A percentile compares a stretch with the other conserved stretches of the same genome.
Evolutionary conservation across 2,329 filamentous ascomycete species (phyloP).

Genomic region (Fusarium incarnatum): DNA sequence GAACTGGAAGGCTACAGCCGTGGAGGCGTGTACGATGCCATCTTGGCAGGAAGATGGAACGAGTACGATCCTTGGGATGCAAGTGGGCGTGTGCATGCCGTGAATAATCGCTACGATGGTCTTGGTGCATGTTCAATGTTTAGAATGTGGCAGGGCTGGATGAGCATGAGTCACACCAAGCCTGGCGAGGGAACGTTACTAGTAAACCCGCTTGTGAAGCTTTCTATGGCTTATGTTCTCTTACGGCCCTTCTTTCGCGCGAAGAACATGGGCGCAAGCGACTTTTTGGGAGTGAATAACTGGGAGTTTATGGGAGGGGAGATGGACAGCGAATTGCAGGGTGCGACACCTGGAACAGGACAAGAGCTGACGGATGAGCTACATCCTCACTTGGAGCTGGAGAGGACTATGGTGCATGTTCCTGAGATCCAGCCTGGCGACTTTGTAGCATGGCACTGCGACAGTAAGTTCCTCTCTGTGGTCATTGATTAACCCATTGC

Average conservation of each 20-base stretch:
- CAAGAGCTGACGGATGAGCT: slow-evolving; percentile 76
- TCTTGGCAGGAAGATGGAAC: slow-evolving; percentile 84
- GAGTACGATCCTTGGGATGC: slow-evolving; percentile 86
- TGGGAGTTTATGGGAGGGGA: slow-evolving; percentile 66
- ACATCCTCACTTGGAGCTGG: slow-evolving; percentile 78
- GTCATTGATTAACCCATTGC: background rate
- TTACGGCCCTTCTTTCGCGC: slow-evolving; percentile 85
- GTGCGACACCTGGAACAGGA: slow-evolving; percentile 74
- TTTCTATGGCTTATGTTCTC: slow-evolving; percentile 83
- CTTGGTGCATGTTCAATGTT: slow-evolving; percentile 87
- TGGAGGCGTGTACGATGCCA: slow-evolving; percentile 75
- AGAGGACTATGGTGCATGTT: slow-evolving; percentile 75
- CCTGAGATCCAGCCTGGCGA: slow-evolving; percentile 78
- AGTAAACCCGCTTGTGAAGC: slow-evolving; percentile 81
- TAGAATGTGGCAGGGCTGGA: slow-evolving; percentile 90
- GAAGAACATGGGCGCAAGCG: slow-evolving; percentile 44
- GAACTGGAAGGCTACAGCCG: slow-evolving; percentile 74
- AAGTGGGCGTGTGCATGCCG: slow-evolving; percentile 72
- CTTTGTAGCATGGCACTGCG: slow-evolving; percentile 88
- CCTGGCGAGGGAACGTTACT: slow-evolving; percentile 83
- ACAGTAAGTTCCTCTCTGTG: slow-evolving; percentile 58
- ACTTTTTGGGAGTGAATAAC: slow-evolving; percentile 64
- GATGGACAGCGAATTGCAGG: slow-evolving; percentile 73
- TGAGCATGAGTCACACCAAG: slow-evolving; percentile 78
- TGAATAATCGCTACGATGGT: slow-evolving; percentile 82